Conservation (phyloP, 2,329 filamentous ascomycete genomes). For the Biscogniauxia marginata region DNA sequence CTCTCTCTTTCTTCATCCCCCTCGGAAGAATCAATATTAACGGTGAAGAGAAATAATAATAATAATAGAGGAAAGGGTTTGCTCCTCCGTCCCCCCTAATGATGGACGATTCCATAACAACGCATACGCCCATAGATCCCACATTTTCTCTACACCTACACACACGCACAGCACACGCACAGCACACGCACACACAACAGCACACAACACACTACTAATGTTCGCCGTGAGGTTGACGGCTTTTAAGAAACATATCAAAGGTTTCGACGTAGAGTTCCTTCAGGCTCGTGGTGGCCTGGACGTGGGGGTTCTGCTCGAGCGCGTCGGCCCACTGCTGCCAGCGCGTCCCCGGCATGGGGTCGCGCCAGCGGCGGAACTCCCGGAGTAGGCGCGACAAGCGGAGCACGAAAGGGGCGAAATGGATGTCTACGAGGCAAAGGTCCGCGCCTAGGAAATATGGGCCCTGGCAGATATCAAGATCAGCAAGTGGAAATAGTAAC, state of each 20-base stretch:
- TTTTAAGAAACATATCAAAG: constrained; percentile 48
- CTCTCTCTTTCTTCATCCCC: no score
- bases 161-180: no score
- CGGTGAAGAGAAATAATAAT: no score
- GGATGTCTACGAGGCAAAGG: constrained; percentile 67
- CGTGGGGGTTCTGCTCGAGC: constrained; percentile 61
- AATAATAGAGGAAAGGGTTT: no score
- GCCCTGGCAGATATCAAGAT: constrained; percentile 39
- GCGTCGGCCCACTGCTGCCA: constrained; percentile 71
- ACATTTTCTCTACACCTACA: no score
- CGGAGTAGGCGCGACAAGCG: constrained; percentile 65
- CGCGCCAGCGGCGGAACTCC: constrained; percentile 65
- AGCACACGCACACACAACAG: no score
- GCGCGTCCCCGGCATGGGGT: constrained; percentile 59
- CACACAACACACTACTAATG: no score
- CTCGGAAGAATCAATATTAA: no score
- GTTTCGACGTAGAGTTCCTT: constrained; percentile 55
- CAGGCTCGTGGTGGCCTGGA: constrained; percentile 66
- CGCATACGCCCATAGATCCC: no score
- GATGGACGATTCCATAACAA: no score
- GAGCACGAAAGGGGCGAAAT: constrained; percentile 73
- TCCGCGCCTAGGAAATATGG: constrained; percentile 65
- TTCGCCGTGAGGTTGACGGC: constrained; percentile 13
- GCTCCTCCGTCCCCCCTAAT: no score
- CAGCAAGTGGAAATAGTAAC: background rate